Evolutionary conservation across 352 stramenopile genomes (phyloP), one percentile per base, ranked within the genome.

Genomic region (Pythium plurisporium): DNA sequence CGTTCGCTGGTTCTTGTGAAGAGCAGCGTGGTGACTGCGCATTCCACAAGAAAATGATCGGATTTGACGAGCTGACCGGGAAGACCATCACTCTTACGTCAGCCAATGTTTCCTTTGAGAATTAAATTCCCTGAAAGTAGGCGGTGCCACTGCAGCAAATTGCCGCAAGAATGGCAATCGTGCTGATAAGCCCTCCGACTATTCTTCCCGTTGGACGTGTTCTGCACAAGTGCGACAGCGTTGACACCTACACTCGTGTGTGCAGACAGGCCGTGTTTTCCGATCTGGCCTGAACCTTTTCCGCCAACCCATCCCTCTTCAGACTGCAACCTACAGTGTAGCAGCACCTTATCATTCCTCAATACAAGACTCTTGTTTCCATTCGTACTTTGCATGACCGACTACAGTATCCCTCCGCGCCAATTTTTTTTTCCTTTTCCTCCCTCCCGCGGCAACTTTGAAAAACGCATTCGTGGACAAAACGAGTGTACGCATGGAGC

Each of bases 11-110:
- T 66, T 66, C 59, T 66, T 66, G 59, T 66, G 59, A 61, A 44
- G 43, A 61, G 54, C 23, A 19, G 20, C 8, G 12, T 0, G 10
- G 27, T 56, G 61, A 68, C 48, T 60, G 61, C 61, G 61, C 61
- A 68, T 68, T 68, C 61, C 61, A 68, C 61, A 68, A 68, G 61
- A 68, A 68, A 48, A 48, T 55, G 58, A 65, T 65, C 49, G 58
- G 55, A 44, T 65, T 59, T 65, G 30, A 55, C 55, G 45, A 59
- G 50, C 41, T 22, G 44, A 46, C 46, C 38, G 43, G 6, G 19
- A 20, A 26, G 54, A 68, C 54, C 61, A 41, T 42, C 61, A 68
- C 43, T 68, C 61, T 30, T 30, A 12, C 11, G 25, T 3, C n/a
- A 42, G 31, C 49, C 22, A 20, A 48, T 31, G 49, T 57, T 57